phyloP scores from a whole-genome alignment of 2,329 filamentous ascomycete genomes.

The Colletotrichum graminicola region DNA sequence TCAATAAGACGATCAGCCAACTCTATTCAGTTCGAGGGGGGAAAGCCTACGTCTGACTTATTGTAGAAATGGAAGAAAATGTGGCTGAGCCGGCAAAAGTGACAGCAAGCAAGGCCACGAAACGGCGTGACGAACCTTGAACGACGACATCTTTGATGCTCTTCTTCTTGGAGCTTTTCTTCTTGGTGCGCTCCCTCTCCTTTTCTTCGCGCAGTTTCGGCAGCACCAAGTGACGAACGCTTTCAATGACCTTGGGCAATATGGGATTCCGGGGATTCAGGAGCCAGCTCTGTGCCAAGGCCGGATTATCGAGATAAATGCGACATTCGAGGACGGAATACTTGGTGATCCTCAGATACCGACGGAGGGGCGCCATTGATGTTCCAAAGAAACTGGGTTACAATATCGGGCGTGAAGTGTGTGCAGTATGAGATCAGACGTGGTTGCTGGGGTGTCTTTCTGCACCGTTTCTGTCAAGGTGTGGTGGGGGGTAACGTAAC shows the following conservation, averaged over 20 bases:
- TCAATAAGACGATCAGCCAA: slow-evolving; percentile 22
- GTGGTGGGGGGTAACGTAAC: not conserved
- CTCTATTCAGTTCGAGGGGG: not conserved
- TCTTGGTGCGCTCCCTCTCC: slow-evolving; percentile 69
- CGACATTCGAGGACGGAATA: slow-evolving; percentile 96
- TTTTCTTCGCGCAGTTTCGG: slow-evolving; percentile 92
- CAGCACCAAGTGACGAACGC: slow-evolving; percentile 85
- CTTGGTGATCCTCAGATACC: slow-evolving; percentile 92
- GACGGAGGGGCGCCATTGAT: slow-evolving; percentile 85
- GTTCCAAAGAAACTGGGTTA: not conserved
- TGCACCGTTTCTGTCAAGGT: not conserved
- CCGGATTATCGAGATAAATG: slow-evolving; percentile 94
- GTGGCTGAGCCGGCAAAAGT: slow-evolving; percentile 23
- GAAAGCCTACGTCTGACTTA: slow-evolving; percentile 1
- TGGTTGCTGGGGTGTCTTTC: not conserved
- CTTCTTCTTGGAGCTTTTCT: slow-evolving; percentile 78
- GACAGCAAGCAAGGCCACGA: slow-evolving; percentile 11
- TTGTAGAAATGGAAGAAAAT: slow-evolving; percentile 33
- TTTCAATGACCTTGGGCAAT: slow-evolving; percentile 85
- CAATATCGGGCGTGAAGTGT: not conserved
- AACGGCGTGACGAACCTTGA: slow-evolving; percentile 69
- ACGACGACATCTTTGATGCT: slow-evolving; percentile 89
- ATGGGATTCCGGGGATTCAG: slow-evolving; percentile 81
- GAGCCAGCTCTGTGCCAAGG: slow-evolving; percentile 85
- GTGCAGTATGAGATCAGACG: not conserved